Percentiles rank a stretch among this genome's conserved stretches.
phyloP scores from a whole-genome alignment of 768 basidiomycete species.

The Paxillus involutus region DNA sequence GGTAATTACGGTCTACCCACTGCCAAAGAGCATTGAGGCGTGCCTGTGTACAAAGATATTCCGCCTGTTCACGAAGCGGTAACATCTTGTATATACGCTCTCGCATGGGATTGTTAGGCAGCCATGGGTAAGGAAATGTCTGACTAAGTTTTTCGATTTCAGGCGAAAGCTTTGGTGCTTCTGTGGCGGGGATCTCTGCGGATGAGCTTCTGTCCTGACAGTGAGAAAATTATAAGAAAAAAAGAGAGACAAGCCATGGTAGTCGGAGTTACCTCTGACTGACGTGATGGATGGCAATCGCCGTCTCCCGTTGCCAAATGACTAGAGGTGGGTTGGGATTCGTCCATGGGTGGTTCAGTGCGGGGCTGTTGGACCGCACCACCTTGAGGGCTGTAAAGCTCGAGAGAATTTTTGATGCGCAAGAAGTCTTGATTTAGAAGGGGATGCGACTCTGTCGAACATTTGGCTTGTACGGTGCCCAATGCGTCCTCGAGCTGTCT shows the following conservation, averaged over 20 bases:
- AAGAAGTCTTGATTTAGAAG: constrained; percentile 58
- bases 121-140: constrained; percentile 71
- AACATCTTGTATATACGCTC: constrained; percentile 63
- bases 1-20: constrained; percentile 39
- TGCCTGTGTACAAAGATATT: constrained; percentile 61
- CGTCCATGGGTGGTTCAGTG: constrained; percentile 3
- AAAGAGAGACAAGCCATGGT: background rate
- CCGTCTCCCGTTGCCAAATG: constrained; percentile 2
- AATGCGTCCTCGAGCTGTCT: constrained; percentile 64
- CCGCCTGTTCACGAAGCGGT: constrained; percentile 58
- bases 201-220: constrained; percentile 26
- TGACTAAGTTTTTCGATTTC: constrained; percentile 52
- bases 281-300: constrained; percentile 14
- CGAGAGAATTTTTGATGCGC: constrained; percentile 66
- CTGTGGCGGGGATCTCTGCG: constrained; percentile 18
- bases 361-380: constrained; percentile 11
- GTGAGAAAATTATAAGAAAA: background rate
- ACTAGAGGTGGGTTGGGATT: constrained; percentile 13
- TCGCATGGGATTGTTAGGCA: constrained; percentile 60
- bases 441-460: constrained; percentile 47
- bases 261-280: constrained; percentile 21
- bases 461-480: constrained; percentile 40
- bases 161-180: constrained; percentile 23
- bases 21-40: constrained; percentile 72
- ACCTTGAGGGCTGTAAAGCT: constrained; percentile 47